These are phyloP conservation scores for Rhizopogon salebrosus DNA, from an alignment of 768 basidiomycete genomes.

Conservation along the genomic window DNA sequence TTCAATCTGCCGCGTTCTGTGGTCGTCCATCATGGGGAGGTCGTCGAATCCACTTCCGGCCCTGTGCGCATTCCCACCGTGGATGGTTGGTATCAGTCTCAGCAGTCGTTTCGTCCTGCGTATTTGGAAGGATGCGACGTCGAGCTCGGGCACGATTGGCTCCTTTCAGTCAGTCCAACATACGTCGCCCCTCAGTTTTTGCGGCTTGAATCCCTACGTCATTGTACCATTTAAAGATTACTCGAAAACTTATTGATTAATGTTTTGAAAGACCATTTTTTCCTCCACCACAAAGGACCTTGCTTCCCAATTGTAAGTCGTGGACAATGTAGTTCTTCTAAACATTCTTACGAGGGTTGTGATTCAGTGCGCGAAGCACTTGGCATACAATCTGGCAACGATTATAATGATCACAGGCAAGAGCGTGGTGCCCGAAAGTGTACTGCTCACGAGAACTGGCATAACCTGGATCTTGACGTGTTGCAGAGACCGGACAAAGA, in stretches of 20 bases:
- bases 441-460: no score
- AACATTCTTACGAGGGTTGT: not conserved
- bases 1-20: not conserved
- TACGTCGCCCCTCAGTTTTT: not conserved
- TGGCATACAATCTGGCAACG: not conserved
- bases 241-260: no score
- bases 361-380: not conserved
- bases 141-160: not conserved
- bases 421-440: not conserved
- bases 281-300: no score
- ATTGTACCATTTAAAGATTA: no score
- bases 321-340: not conserved
- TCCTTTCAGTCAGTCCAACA: not conserved
- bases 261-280: no score
- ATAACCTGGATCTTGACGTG: no score
- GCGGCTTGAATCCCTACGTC: no score
- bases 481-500: no score
- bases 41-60: not conserved
- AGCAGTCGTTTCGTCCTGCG: not conserved
- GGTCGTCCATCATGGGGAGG: not conserved
- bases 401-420: no score
- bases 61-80: not conserved
- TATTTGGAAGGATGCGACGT: not conserved
- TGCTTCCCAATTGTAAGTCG: not conserved
- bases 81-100: not conserved